A percentile compares a stretch with the other conserved stretches of the same genome.
These are phyloP conservation scores for Cladophialophora bantiana DNA, from an alignment of 2,329 filamentous ascomycete species.

Conservation along the genomic window DNA sequence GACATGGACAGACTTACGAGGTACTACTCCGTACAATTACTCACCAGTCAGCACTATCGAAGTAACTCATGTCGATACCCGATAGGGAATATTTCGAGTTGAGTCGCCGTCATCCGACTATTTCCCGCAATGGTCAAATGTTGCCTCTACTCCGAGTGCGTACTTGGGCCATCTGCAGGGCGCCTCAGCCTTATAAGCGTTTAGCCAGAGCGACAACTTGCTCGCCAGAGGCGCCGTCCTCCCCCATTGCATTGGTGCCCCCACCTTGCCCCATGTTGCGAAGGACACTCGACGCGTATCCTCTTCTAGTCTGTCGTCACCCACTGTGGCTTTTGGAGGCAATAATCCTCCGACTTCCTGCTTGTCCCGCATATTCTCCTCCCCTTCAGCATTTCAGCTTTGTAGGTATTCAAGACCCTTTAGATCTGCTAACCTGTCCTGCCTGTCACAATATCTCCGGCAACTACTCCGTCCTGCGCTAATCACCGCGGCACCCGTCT, in stretches of 20 bases:
- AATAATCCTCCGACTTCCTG: not conserved
- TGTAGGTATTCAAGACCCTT: not conserved
- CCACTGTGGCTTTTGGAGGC: constrained; percentile 1
- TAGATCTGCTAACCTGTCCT: not conserved
- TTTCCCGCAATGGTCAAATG: not conserved
- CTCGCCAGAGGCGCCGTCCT: not conserved
- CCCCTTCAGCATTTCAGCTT: not conserved
- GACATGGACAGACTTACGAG: constrained; percentile 1
- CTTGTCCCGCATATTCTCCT: not conserved
- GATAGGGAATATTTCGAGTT: not conserved
- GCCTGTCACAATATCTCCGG: constrained; percentile 6
- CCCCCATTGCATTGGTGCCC: not conserved
- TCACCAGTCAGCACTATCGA: constrained; percentile 17
- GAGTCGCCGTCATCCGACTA: not conserved
- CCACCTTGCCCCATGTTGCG: not conserved
- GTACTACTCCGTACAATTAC: not conserved
- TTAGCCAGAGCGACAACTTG: not conserved
- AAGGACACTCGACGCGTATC: not conserved
- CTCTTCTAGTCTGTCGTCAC: not conserved
- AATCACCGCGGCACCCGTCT: not conserved
- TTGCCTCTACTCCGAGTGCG: not conserved
- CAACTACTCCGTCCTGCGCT: constrained; percentile 1
- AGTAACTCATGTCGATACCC: not conserved
- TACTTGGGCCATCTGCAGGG: no score
- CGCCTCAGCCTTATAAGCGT: constrained; percentile 2